Evolutionary conservation across 768 basidiomycete genomes (phyloP).

Genomic region (Podaxis carcinomalis): DNA sequence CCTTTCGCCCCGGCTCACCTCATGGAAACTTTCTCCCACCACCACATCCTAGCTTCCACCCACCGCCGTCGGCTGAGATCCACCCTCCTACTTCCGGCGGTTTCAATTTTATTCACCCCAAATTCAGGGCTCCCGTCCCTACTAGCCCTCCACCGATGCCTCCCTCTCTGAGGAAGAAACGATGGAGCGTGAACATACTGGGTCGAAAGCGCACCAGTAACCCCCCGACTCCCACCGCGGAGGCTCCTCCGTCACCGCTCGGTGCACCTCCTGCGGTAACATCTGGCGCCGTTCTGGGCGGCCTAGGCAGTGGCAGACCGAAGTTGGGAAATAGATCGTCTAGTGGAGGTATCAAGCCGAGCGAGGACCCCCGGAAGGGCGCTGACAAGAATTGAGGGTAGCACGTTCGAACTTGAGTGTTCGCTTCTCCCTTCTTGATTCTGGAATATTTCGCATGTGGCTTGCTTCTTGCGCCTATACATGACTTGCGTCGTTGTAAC

Average conservation of each 20-base stretch:
- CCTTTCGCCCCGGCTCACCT: conserved; percentile 7
- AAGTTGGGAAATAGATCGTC: not conserved
- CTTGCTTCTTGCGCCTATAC: not conserved
- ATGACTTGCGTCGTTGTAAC: not conserved
- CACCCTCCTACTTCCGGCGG: not conserved
- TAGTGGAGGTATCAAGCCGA: not conserved
- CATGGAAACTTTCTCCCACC: conserved; percentile 1
- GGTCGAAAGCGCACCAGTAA: conserved; percentile 1
- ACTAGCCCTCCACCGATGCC: conserved; percentile 9
- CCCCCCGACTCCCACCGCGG: conserved; percentile 7
- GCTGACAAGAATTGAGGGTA: not conserved
- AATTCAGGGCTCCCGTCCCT: not conserved
- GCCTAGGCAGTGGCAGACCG: conserved; percentile 11
- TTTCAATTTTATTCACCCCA: conserved; percentile 5
- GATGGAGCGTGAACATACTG: conserved; percentile 7
- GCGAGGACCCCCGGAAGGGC: not conserved
- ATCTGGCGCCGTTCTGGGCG: not conserved
- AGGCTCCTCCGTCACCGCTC: not conserved
- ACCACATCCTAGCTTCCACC: conserved; percentile 1
- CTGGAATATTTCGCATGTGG: not conserved
- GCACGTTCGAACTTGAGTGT: not conserved
- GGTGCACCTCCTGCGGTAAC: conserved; percentile 7
- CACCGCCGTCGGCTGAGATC: not conserved
- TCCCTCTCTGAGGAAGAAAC: conserved; percentile 11
- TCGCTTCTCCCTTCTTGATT: not conserved